Evolutionary conservation across 257 asterid genomes (phyloP).

Genomic region (Primulina eburnea): DNA sequence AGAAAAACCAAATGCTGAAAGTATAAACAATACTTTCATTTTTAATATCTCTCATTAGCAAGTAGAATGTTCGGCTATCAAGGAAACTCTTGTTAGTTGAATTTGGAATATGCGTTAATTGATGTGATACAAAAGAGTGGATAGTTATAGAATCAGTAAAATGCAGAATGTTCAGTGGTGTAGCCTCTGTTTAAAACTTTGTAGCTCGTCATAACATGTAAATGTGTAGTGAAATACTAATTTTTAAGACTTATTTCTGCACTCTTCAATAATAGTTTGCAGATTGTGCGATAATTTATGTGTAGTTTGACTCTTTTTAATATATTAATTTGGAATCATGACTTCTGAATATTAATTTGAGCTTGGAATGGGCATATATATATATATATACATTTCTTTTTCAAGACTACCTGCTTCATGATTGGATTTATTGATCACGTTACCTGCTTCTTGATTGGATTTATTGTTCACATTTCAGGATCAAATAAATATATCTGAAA

Average conservation of each 20-base stretch:
- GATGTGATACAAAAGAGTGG: too few relatives aligned
- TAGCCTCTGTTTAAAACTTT: background rate
- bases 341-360: slow-evolving; percentile 1
- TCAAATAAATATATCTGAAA: slow-evolving; percentile 78
- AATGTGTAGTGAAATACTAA: background rate
- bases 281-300: slow-evolving; percentile 5
- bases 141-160: background rate
- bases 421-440: slow-evolving; percentile 32
- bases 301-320: slow-evolving; percentile 1
- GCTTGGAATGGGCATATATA: slow-evolving; percentile 7
- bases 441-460: slow-evolving; percentile 31
- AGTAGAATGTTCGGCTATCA: too few relatives aligned
- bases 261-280: background rate
- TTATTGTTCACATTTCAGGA: slow-evolving; percentile 57
- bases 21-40: too few relatives aligned
- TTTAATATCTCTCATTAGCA: too few relatives aligned
- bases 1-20: too few relatives aligned
- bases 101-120: too few relatives aligned
- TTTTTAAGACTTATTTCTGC: background rate
- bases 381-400: background rate
- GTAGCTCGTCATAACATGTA: background rate
- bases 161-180: background rate
- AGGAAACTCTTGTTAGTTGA: too few relatives aligned
- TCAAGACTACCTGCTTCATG: slow-evolving; percentile 23
- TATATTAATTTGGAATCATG: background rate